Evolutionary conservation across 257 asterid species (phyloP).

Genomic region (Cruciata laevipes): DNA sequence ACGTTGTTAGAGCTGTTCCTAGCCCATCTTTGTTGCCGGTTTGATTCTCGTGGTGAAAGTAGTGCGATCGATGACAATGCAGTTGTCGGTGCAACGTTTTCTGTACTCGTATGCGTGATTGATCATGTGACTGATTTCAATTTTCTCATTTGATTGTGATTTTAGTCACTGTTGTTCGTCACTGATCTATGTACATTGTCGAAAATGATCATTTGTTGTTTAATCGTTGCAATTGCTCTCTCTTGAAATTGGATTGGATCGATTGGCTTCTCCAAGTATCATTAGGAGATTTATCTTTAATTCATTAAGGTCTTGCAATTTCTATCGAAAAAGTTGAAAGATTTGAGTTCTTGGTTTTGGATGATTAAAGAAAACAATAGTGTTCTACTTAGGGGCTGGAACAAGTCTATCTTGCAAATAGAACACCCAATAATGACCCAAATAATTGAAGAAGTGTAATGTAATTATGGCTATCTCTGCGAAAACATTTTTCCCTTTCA

Average conservation of each 20-base stretch:
- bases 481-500: background rate
- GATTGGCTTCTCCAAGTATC: background rate
- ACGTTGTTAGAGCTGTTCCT: background rate
- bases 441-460: background rate
- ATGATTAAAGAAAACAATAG: background rate
- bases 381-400: background rate
- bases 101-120: slow-evolving; percentile 5
- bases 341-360: background rate
- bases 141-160: background rate
- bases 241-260: background rate
- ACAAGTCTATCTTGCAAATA: background rate
- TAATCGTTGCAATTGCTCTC: background rate
- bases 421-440: background rate
- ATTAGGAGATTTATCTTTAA: background rate
- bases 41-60: background rate
- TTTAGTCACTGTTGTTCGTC: background rate
- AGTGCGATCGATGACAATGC: background rate
- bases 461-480: too few relatives aligned
- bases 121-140: background rate
- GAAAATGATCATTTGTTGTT: slow-evolving; percentile 3
- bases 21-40: background rate
- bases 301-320: slow-evolving; percentile 1
- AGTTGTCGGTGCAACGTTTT: background rate
- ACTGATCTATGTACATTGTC: background rate
- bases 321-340: background rate